phyloP scores from a whole-genome alignment of 2,329 filamentous ascomycete species.

The Zopfia rhizophila region DNA sequence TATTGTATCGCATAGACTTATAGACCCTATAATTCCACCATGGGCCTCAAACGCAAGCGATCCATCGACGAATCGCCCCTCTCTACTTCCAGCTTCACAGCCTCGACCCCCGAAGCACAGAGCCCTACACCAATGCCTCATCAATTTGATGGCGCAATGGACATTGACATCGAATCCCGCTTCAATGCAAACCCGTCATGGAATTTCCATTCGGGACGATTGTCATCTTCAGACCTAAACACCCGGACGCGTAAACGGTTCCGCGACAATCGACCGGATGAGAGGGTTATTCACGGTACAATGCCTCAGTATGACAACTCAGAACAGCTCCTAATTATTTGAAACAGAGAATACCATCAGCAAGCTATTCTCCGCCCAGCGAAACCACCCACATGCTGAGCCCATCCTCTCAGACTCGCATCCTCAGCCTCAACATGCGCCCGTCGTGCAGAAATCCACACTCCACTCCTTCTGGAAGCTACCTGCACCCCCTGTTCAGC shows the following conservation, averaged over 20 bases:
- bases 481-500: conserved; percentile 41
- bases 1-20: neutral
- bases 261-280: conserved; percentile 67
- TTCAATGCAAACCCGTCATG: conserved; percentile 9
- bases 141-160: conserved; percentile 33
- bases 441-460: conserved; percentile 54
- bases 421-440: conserved; percentile 22
- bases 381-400: conserved; percentile 38
- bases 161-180: conserved; percentile 30
- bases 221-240: conserved; percentile 55
- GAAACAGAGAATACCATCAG: conserved; percentile 57
- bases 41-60: conserved; percentile 70
- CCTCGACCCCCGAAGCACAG: conserved; percentile 43
- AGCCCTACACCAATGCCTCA: conserved; percentile 37
- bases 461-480: conserved; percentile 61
- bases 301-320: neutral
- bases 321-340: conserved; percentile 23
- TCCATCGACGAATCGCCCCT: conserved; percentile 59
- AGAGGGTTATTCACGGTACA: conserved; percentile 65
- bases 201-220: conserved; percentile 18
- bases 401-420: conserved; percentile 38
- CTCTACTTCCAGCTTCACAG: conserved; percentile 52
- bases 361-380: conserved; percentile 58
- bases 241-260: conserved; percentile 69
- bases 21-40: conserved; percentile 36